Evolutionary conservation across 495 filamentous ascomycete genomes (phyloP).

Genomic region (Tetracladium setigerum): DNA sequence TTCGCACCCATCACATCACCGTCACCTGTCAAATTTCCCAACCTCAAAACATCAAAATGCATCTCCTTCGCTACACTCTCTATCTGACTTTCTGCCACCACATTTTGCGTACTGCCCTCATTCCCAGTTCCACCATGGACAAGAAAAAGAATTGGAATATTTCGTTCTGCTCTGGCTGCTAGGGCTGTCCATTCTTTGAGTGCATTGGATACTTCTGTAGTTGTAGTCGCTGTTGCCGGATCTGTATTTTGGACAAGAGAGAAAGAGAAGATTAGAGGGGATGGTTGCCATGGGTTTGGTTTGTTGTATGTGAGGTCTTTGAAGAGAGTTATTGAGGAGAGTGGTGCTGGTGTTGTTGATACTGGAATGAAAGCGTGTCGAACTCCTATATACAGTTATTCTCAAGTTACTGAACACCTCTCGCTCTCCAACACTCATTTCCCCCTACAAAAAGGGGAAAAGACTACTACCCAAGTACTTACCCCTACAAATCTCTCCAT

Average conservation of each 20-base stretch:
- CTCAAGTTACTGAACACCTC: no score
- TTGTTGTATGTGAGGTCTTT: conserved; percentile 20
- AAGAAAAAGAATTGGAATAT: conserved; percentile 40
- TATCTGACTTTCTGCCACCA: conserved; percentile 26
- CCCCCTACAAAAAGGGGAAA: no score
- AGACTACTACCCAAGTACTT: no score
- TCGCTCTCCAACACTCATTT: no score
- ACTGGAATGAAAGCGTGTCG: conserved; percentile 33
- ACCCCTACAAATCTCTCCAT: neutral
- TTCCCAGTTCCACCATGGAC: conserved; percentile 31
- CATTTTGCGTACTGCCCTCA: conserved; percentile 11
- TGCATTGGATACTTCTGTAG: no score
- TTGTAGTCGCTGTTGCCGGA: conserved; percentile 23
- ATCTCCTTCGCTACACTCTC: conserved; percentile 27
- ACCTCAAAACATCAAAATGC: conserved; percentile 35
- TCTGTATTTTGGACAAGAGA: conserved; percentile 30
- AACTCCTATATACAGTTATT: conserved; percentile 26
- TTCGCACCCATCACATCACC: conserved; percentile 35
- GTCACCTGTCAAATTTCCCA: conserved; percentile 43
- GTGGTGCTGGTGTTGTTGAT: conserved; percentile 27
- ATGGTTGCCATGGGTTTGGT: conserved; percentile 33
- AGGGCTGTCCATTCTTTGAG: conserved; percentile 40
- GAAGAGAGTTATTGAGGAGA: conserved; percentile 22
- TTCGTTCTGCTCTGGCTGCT: conserved; percentile 27
- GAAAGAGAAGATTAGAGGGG: conserved; percentile 38